These are phyloP conservation scores for Xylaria sp. DNA, from an alignment of 2,329 filamentous ascomycete species.

Conservation along the genomic window DNA sequence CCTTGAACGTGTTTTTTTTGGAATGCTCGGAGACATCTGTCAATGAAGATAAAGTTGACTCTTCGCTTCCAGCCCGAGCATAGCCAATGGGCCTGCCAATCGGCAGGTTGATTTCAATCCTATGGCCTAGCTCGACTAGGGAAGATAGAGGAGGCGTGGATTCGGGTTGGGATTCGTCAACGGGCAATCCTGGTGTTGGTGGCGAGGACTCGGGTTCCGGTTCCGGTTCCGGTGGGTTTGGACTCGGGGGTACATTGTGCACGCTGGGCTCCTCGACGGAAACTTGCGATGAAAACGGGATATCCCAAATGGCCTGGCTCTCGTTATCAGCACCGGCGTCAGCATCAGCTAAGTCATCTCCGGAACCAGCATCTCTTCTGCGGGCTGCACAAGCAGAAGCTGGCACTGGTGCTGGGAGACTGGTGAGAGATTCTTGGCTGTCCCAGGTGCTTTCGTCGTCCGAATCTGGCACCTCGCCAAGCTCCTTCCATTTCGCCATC, in stretches of 20 bases:
- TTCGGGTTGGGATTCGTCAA: constrained; percentile 38
- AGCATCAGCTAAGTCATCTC: neutral
- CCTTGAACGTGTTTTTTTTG: constrained; percentile 31
- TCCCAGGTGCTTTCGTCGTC: constrained; percentile 56
- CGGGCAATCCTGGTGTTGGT: constrained; percentile 11
- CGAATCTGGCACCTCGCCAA: constrained; percentile 58
- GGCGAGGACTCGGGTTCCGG: constrained; percentile 42
- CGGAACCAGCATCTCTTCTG: constrained; percentile 5
- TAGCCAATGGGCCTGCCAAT: neutral
- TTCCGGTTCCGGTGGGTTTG: constrained; percentile 27
- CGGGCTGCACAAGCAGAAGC: constrained; percentile 18
- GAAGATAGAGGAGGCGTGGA: constrained; percentile 23
- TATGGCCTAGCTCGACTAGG: constrained; percentile 29
- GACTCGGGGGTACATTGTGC: constrained; percentile 31
- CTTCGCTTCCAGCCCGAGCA: constrained; percentile 10
- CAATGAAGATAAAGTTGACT: constrained; percentile 16
- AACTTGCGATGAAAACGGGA: constrained; percentile 47
- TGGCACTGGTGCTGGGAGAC: constrained; percentile 32
- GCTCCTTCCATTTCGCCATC: constrained; percentile 58
- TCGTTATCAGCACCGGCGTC: neutral
- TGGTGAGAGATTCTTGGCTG: constrained; percentile 50
- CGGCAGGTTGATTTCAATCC: neutral
- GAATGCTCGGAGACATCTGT: constrained; percentile 23
- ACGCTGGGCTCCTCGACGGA: constrained; percentile 42
- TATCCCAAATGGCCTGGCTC: constrained; percentile 47